These are phyloP conservation scores for Fusarium vanettenii DNA, from an alignment of 2,329 filamentous ascomycete species.

Conservation along the genomic window DNA sequence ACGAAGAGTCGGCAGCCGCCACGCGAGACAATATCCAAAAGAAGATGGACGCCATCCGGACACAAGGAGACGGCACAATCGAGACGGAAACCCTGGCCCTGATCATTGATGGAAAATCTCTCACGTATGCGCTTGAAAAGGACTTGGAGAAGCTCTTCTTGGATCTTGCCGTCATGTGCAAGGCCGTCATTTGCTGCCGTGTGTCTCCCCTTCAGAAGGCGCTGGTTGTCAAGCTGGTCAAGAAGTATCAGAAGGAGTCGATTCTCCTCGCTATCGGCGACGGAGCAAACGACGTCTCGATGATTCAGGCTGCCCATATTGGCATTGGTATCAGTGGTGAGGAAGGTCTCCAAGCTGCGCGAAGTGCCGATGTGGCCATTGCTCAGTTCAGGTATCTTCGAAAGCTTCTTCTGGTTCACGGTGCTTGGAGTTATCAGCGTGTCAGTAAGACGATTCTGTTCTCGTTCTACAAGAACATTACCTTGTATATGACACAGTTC, in stretches of 20 bases:
- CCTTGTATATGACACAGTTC: slow-evolving; percentile 98
- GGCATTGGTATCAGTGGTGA: slow-evolving; percentile 97
- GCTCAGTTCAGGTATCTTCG: slow-evolving; percentile 95
- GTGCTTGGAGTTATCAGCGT: slow-evolving; percentile 96
- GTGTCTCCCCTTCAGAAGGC: slow-evolving; percentile 98
- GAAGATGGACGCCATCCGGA: slow-evolving; percentile 91
- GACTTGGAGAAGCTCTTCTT: slow-evolving; percentile 94
- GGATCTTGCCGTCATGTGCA: slow-evolving; percentile 94
- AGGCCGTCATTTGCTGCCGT: slow-evolving; percentile 98
- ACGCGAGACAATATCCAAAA: slow-evolving; percentile 92
- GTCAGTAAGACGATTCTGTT: slow-evolving; percentile 97
- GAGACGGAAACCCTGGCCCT: slow-evolving; percentile 90
- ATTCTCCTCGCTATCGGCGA: slow-evolving; percentile 97
- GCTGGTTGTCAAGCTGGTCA: slow-evolving; percentile 96
- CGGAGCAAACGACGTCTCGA: slow-evolving; percentile 98
- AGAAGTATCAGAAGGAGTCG: slow-evolving; percentile 87
- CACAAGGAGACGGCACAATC: slow-evolving; percentile 79
- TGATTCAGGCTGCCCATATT: slow-evolving; percentile 99
- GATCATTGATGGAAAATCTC: slow-evolving; percentile 94
- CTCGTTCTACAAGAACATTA: slow-evolving; percentile 99
- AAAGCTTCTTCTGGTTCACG: slow-evolving; percentile 94
- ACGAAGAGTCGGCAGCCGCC: slow-evolving; percentile 83
- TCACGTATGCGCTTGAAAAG: slow-evolving; percentile 92
- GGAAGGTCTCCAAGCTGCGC: slow-evolving; percentile 95
- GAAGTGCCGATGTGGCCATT: slow-evolving; percentile 95